Evolutionary conservation across 495 filamentous ascomycete species (phyloP).

Genomic region (Neurospora sp.): DNA sequence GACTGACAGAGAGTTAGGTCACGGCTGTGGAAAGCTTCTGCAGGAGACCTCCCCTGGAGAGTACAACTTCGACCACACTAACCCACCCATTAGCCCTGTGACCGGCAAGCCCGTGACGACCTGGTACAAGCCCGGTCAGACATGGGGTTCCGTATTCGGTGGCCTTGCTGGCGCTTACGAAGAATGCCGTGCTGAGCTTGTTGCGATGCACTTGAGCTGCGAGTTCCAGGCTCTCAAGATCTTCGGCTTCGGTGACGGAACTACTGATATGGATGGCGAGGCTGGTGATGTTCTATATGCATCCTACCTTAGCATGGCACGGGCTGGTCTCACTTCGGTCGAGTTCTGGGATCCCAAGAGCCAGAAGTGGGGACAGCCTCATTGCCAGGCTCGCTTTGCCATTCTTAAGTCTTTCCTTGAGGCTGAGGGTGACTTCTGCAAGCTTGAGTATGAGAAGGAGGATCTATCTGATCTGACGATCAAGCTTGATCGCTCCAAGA

Average conservation of each 20-base stretch:
- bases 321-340: conserved; percentile 71
- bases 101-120: conserved; percentile 66
- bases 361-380: conserved; percentile 87
- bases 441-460: conserved; percentile 59
- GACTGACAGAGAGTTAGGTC: conserved; percentile 21
- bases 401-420: conserved; percentile 82
- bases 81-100: conserved; percentile 73
- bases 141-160: conserved; percentile 88
- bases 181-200: conserved; percentile 62
- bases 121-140: conserved; percentile 90
- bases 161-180: conserved; percentile 80
- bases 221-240: conserved; percentile 83
- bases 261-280: conserved; percentile 54
- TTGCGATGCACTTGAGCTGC: conserved; percentile 86
- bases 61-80: conserved; percentile 76
- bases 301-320: conserved; percentile 84
- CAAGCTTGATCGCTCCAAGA: conserved; percentile 72
- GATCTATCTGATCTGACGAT: conserved; percentile 77
- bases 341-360: conserved; percentile 85
- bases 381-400: conserved; percentile 89
- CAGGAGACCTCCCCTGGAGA: conserved; percentile 73
- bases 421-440: conserved; percentile 73
- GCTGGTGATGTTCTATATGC: conserved; percentile 81
- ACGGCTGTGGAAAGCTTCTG: conserved; percentile 90
- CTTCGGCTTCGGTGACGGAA: conserved; percentile 81